Evolutionary conservation across 23 red algal species (phyloP).

Genomic region (Gracilaria caudata): DNA sequence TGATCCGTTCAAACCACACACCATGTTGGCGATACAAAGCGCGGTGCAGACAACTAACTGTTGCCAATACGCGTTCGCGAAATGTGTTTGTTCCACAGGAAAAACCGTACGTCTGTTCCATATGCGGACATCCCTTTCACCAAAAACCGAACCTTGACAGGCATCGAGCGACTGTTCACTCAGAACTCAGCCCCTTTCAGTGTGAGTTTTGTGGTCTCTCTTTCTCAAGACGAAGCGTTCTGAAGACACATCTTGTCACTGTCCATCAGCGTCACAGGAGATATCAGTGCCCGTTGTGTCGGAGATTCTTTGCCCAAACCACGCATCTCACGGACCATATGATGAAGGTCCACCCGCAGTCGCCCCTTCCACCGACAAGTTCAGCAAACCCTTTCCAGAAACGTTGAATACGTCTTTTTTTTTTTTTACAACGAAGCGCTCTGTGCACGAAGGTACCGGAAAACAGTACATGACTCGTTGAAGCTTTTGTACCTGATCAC

Average conservation of each 20-base stretch:
- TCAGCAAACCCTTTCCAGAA: neutral
- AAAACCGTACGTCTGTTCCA: conserved; percentile 66
- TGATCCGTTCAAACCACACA: no score
- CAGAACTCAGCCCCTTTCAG: conserved; percentile 48
- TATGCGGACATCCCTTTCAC: conserved; percentile 68
- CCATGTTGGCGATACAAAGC: no score
- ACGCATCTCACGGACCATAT: conserved; percentile 44
- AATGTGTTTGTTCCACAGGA: conserved; percentile 12
- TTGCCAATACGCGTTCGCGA: neutral
- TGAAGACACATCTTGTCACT: conserved; percentile 42
- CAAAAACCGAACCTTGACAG: conserved; percentile 75
- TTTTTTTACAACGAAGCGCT: no score
- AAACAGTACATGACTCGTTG: no score
- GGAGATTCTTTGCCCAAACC: conserved; percentile 17
- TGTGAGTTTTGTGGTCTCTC: conserved; percentile 62
- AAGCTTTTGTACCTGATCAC: no score
- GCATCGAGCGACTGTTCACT: conserved; percentile 71
- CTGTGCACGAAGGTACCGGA: no score
- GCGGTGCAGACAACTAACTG: neutral
- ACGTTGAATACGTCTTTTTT: no score
- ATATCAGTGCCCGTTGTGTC: conserved; percentile 50
- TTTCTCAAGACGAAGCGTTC: conserved; percentile 60
- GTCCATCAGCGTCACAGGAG: conserved; percentile 25
- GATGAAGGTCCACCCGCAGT: conserved; percentile 9
- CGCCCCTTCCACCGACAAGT: neutral